Percentiles rank a stretch among this genome's conserved stretches.
Evolutionary conservation across 2,329 filamentous ascomycete genomes (phyloP).

Genomic region (Diplocarpon rosae): DNA sequence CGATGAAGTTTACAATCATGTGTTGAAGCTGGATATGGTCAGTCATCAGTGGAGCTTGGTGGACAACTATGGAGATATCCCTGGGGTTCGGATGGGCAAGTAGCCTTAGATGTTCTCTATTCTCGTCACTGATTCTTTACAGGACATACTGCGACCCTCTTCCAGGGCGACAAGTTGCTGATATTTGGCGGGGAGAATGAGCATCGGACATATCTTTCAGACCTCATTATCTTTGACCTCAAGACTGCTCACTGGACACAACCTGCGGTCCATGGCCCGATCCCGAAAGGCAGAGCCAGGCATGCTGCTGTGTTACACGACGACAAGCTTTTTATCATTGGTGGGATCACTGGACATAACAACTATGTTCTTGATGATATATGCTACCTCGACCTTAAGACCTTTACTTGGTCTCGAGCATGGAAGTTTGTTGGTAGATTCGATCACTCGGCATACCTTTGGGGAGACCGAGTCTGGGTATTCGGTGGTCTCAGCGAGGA

Average conservation of each 20-base stretch:
- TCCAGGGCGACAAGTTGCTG: conserved; percentile 87
- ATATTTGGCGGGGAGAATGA: conserved; percentile 98
- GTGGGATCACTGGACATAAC: conserved; percentile 88
- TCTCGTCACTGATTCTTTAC: neutral
- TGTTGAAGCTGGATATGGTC: conserved; percentile 75
- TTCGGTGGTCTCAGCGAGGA: conserved; percentile 91
- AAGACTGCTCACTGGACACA: conserved; percentile 93
- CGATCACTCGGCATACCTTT: conserved; percentile 91
- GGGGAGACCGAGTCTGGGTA: conserved; percentile 86
- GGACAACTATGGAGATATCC: conserved; percentile 97
- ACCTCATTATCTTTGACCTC: conserved; percentile 92
- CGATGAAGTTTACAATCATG: conserved; percentile 97
- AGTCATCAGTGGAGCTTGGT: conserved; percentile 91
- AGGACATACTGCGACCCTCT: conserved; percentile 92
- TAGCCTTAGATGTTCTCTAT: conserved; percentile 1
- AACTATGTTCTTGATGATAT: conserved; percentile 92
- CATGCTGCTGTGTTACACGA: conserved; percentile 89
- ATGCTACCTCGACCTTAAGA: conserved; percentile 92
- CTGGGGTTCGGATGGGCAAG: conserved; percentile 89
- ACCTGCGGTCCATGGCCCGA: conserved; percentile 70
- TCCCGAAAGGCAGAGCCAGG: conserved; percentile 81
- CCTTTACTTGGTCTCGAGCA: conserved; percentile 91
- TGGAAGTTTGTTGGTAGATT: conserved; percentile 95
- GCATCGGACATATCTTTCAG: conserved; percentile 87
- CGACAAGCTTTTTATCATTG: conserved; percentile 91